Evolutionary conservation across 208 protist species (phyloP), one percentile per base, ranked within the genome.

Genomic region (Crithidia sp.): DNA sequence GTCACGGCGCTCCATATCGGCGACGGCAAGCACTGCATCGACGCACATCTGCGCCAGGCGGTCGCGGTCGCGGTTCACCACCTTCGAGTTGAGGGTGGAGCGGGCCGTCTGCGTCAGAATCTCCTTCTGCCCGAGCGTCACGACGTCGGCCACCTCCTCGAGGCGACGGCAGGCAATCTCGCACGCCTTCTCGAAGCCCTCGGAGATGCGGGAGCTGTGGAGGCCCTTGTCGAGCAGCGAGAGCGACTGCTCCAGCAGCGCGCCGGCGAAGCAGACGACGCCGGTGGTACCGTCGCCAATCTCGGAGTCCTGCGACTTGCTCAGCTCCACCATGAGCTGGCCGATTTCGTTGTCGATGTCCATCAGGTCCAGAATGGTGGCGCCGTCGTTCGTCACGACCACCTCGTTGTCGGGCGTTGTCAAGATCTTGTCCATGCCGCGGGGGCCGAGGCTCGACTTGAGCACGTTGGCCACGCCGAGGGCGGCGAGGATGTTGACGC

Each of bases 211-310:
- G 39, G 98, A 98, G 76, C 98, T 99, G 88, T 99, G 99, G 71
- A 99, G 99, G 43, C 99, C 99, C 72, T 97, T 96, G 72, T 99
- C 98, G 4, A 99, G 88, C 6, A 99, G 91, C 14, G 62, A 56
- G 54, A 97, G 71, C 0, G 99, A 98, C 71, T 99, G 96, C 85
- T 99, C 98, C 2, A 99, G 85, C 9, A 99, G 91, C 13, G 99
- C 93, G 56, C 99, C 99, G 19, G 99, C 99, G 19, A 99, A 91
- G 67, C 99, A 99, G 2, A 99, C 98, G 43, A 99, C 99, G 55
- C 98, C 98, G 10, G 99, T 99, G 4, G 99, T 99, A 43, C 99
- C 99, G 84, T 99, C 99, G 60, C 99, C 99, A 78, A 99, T 99
- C 88, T 99, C 99, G 45, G 99, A 98, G 80, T 99, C 99, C 87